phyloP scores from a whole-genome alignment of 2,329 filamentous ascomycete species.

The Beauveria sp. region DNA sequence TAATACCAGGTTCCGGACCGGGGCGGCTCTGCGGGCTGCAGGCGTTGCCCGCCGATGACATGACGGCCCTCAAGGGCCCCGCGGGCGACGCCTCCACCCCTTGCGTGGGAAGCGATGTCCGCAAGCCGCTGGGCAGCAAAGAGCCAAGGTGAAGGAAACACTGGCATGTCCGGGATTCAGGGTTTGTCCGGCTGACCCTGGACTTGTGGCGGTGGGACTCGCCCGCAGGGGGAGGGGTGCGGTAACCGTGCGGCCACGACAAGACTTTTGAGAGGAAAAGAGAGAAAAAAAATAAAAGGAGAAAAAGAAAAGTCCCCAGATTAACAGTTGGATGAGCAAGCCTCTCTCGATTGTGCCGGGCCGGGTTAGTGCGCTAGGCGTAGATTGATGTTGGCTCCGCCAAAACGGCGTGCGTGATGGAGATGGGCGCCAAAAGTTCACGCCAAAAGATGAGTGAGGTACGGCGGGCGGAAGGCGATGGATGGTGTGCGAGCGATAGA shows the following conservation, averaged over 20 bases:
- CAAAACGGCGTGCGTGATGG: not conserved
- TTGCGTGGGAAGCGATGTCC: not conserved
- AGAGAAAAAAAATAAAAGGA: not conserved
- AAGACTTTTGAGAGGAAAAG: not conserved
- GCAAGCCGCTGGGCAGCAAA: not conserved
- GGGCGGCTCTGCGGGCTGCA: conserved; percentile 2
- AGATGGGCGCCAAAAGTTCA: conserved; percentile 2
- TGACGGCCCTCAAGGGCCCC: not conserved
- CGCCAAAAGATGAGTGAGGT: not conserved
- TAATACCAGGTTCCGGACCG: not conserved
- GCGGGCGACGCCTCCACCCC: not conserved
- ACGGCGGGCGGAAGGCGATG: not conserved
- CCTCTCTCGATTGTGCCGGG: not conserved
- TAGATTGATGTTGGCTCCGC: conserved; percentile 1
- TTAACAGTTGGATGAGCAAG: not conserved
- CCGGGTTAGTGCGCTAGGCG: not conserved
- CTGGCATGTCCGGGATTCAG: conserved; percentile 4
- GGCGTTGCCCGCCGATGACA: not conserved
- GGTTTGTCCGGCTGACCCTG: conserved; percentile 10
- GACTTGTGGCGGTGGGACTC: conserved; percentile 6
- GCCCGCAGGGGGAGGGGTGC: not conserved
- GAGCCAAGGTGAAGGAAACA: conserved; percentile 1
- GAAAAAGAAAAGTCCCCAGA: not conserved
- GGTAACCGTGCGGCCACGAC: not conserved
- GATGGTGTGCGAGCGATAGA: not conserved